phyloP scores from a whole-genome alignment of 345 rosid genomes.

The Syzygium aromaticum region DNA sequence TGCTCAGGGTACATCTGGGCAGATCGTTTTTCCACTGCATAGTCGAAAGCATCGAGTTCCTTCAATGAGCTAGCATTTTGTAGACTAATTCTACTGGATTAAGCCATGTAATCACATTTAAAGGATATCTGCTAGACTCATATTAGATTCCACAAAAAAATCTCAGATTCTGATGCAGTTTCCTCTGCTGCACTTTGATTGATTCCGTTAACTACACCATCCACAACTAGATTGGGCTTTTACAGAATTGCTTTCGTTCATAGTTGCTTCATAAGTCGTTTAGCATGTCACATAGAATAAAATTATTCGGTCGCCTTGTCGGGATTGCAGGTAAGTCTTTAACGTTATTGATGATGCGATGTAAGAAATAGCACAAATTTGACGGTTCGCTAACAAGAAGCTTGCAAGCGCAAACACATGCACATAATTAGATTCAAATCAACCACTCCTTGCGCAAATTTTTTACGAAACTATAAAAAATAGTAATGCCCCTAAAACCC shows the following conservation, averaged over 20 bases:
- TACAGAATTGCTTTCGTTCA: neutral
- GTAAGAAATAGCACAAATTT: neutral
- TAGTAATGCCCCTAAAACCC: neutral
- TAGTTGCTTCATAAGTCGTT: neutral
- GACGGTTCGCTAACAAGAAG: neutral
- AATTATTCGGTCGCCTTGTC: neutral
- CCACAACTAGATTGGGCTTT: neutral
- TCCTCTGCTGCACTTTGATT: neutral
- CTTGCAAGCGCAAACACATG: neutral
- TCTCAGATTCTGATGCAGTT: neutral
- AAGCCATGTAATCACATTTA: neutral
- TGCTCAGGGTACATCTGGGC: neutral
- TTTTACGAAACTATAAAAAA: neutral
- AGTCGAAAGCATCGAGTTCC: neutral
- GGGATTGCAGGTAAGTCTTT: neutral
- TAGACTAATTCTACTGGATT: neutral
- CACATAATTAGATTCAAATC: neutral
- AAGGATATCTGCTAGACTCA: neutral
- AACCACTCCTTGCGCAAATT: neutral
- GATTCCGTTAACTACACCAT: neutral
- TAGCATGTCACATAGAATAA: neutral
- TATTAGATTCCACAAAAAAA: neutral
- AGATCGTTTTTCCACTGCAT: neutral
- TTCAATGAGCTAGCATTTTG: neutral
- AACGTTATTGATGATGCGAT: neutral